Percentiles rank a stretch among this genome's conserved stretches.
phyloP scores from a whole-genome alignment of 2,329 filamentous ascomycete genomes.

The Penicillium hordei region DNA sequence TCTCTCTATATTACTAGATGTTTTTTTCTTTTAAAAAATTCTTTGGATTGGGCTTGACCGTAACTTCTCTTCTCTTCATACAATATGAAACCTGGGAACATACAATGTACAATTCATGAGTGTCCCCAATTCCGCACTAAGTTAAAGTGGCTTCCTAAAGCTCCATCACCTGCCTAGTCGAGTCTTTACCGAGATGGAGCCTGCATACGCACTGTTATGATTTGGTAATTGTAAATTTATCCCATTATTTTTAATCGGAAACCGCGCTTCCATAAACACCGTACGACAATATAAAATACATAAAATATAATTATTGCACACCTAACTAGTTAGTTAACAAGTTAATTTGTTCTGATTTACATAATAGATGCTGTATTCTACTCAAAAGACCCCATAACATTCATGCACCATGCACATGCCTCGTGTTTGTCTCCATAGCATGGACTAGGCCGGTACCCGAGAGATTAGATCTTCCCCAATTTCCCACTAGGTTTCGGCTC shows the following conservation, averaged over 20 bases:
- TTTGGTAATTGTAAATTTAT: background rate
- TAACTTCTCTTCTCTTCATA: background rate
- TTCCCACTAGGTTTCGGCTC: background rate
- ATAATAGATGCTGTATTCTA: background rate
- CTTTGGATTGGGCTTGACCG: background rate
- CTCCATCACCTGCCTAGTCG: conserved; percentile 8
- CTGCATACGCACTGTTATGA: conserved; percentile 1
- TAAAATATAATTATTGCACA: background rate
- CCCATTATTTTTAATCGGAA: background rate
- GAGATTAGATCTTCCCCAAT: conserved; percentile 8
- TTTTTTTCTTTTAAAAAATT: background rate
- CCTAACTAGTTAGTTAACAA: too few species aligned
- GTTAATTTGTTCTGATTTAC: background rate
- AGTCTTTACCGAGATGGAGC: conserved; percentile 6
- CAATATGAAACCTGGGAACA: background rate
- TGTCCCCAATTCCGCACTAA: background rate
- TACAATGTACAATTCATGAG: background rate
- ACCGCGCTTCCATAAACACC: background rate
- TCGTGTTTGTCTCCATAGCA: background rate
- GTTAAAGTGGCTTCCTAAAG: background rate
- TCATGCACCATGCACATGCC: background rate
- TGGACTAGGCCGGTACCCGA: background rate
- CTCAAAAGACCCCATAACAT: background rate
- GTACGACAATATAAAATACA: background rate
- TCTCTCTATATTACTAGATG: background rate